Evolutionary conservation across 192 early-diverging fungal species (phyloP).

Genomic region (Globomyces pollinis-pini): DNA sequence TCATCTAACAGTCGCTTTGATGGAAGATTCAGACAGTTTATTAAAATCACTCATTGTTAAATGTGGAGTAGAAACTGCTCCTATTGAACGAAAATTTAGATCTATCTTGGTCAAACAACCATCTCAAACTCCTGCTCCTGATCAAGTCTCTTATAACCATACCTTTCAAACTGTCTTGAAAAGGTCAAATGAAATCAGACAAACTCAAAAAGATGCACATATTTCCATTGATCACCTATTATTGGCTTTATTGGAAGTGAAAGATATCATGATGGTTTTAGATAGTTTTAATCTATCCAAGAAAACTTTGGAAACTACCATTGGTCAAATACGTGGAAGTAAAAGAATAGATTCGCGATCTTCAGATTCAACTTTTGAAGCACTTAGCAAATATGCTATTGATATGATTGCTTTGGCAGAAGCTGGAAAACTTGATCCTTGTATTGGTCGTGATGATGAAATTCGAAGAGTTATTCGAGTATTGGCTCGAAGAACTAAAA

Average conservation of each 20-base stretch:
- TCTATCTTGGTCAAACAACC: conserved; percentile 71
- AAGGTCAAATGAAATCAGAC: conserved; percentile 72
- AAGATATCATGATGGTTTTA: conserved; percentile 53
- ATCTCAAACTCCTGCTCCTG: conserved; percentile 78
- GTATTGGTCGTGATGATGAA: conserved; percentile 95
- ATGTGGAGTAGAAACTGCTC: conserved; percentile 69
- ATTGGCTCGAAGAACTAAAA: conserved; percentile 79
- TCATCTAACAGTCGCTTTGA: conserved; percentile 72
- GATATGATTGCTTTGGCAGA: conserved; percentile 78
- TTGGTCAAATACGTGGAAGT: conserved; percentile 71
- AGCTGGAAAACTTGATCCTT: conserved; percentile 89
- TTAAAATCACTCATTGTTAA: conserved; percentile 72
- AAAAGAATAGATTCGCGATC: conserved; percentile 75
- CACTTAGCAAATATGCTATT: conserved; percentile 88
- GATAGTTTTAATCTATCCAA: conserved; percentile 59
- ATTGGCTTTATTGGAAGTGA: conserved; percentile 69
- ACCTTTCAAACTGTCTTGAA: conserved; percentile 55
- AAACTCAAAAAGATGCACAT: conserved; percentile 81
- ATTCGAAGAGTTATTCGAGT: conserved; percentile 94
- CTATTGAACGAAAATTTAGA: conserved; percentile 72
- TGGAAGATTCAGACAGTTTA: conserved; percentile 76
- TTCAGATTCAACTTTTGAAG: conserved; percentile 85
- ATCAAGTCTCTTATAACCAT: conserved; percentile 57
- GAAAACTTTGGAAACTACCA: conserved; percentile 65
- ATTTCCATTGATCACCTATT: conserved; percentile 85